Percentiles rank a stretch among this genome's conserved stretches.
These are phyloP conservation scores for Sugiyamaella xylanicola DNA, from an alignment of 1,139 yeast genomes.

Conservation along the genomic window DNA sequence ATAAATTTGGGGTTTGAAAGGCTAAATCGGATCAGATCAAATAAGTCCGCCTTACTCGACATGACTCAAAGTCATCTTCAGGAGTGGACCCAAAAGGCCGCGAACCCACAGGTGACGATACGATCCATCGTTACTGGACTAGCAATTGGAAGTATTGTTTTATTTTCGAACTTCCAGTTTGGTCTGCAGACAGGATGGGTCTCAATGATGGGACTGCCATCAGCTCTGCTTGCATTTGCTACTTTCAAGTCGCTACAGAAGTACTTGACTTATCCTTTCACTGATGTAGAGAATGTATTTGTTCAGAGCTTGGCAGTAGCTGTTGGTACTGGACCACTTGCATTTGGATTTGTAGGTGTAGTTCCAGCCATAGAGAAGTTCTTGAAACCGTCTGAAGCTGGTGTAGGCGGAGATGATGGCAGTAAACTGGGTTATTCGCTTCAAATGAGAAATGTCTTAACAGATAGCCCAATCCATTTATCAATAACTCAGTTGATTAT, in stretches of 20 bases:
- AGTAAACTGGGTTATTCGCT: slow-evolving; percentile 8
- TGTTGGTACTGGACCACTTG: slow-evolving; percentile 95
- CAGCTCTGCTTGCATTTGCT: slow-evolving; percentile 86
- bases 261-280: slow-evolving; percentile 54
- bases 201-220: slow-evolving; percentile 98
- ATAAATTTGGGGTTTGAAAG: too few relatives aligned
- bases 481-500: slow-evolving; percentile 56
- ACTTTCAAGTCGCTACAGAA: slow-evolving; percentile 58
- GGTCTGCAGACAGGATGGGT: slow-evolving; percentile 99
- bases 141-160: slow-evolving; percentile 74
- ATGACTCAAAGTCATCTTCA: slow-evolving; percentile 14
- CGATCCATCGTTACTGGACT: slow-evolving; percentile 76
- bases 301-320: slow-evolving; percentile 94
- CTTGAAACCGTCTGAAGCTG: slow-evolving; percentile 75
- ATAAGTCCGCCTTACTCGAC: too few relatives aligned
- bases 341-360: slow-evolving; percentile 95
- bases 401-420: slow-evolving; percentile 40
- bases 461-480: slow-evolving; percentile 34
- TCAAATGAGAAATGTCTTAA: not conserved
- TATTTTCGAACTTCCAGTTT: slow-evolving; percentile 89
- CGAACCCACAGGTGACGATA: slow-evolving; percentile 58
- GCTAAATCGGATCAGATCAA: too few relatives aligned
- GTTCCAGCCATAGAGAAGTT: slow-evolving; percentile 94
- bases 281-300: slow-evolving; percentile 91
- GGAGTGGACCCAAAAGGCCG: slow-evolving; percentile 25